Conservation (phyloP, 495 filamentous ascomycete species). For the Penicillium cataractarum region DNA sequence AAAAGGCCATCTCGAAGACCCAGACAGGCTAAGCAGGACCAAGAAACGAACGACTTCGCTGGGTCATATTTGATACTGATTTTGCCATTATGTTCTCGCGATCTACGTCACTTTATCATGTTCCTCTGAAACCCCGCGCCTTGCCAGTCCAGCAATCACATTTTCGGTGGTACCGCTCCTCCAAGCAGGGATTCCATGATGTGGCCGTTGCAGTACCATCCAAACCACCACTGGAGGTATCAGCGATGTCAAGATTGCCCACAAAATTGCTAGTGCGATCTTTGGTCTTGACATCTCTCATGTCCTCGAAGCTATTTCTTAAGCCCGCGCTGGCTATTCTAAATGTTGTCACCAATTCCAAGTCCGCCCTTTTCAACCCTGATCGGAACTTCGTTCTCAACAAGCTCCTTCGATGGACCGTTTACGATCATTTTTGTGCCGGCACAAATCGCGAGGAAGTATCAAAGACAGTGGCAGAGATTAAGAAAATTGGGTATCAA, state of each 20-base stretch:
- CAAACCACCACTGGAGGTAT: conserved; percentile 20
- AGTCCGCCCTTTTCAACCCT: conserved; percentile 59
- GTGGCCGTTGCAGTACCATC: conserved; percentile 4
- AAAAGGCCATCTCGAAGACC: not conserved
- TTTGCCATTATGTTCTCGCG: conserved; percentile 17
- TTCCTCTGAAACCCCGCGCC: not conserved
- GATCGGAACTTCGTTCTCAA: conserved; percentile 60
- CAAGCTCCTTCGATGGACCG: conserved; percentile 69
- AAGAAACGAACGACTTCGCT: not conserved
- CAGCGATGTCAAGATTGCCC: conserved; percentile 70
- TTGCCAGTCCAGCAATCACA: not conserved
- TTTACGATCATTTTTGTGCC: conserved; percentile 85
- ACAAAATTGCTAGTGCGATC: conserved; percentile 70
- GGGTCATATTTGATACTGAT: not conserved
- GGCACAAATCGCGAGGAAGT: conserved; percentile 71
- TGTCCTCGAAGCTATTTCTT: conserved; percentile 72
- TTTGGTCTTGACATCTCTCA: conserved; percentile 73
- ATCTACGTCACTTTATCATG: conserved; percentile 6
- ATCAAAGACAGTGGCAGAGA: conserved; percentile 54
- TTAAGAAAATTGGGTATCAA: conserved; percentile 70
- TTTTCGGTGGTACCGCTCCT: conserved; percentile 21
- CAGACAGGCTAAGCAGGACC: not conserved
- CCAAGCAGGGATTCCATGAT: conserved; percentile 26
- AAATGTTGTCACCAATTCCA: conserved; percentile 63
- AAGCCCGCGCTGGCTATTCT: conserved; percentile 64